A percentile compares a stretch with the other conserved stretches of the same genome.
Evolutionary conservation across 2,329 filamentous ascomycete genomes (phyloP).

Genomic region (Penicillium sp.): DNA sequence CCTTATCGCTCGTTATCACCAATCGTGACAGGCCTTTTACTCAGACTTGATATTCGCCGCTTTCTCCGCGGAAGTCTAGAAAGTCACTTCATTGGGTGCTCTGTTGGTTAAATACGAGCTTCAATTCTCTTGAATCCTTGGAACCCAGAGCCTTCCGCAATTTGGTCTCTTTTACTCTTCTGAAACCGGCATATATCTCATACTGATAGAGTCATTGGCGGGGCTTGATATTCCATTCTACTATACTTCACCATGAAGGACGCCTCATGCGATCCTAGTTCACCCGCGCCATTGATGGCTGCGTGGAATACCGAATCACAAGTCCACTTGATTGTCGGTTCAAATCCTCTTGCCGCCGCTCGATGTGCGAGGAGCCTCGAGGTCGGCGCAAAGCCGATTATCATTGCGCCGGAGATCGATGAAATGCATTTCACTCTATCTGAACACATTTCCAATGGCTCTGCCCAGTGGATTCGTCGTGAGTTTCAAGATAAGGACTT

Average conservation of each 20-base stretch:
- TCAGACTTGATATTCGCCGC: conserved; percentile 20
- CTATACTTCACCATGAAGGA: conserved; percentile 34
- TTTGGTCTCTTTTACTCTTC: not conserved
- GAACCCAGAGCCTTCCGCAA: not conserved
- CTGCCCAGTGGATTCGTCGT: conserved; percentile 43
- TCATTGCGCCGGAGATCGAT: conserved; percentile 69
- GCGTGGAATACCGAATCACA: conserved; percentile 44
- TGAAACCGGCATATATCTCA: not conserved
- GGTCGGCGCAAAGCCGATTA: conserved; percentile 75
- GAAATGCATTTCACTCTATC: conserved; percentile 60
- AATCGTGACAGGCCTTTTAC: conserved; percentile 24
- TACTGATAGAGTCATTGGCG: conserved; percentile 9
- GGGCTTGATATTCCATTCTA: conserved; percentile 17
- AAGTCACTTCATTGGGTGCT: conserved; percentile 4
- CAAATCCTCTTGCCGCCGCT: conserved; percentile 81
- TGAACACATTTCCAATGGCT: conserved; percentile 45
- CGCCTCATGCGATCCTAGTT: conserved; percentile 24
- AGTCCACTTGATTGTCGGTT: conserved; percentile 81
- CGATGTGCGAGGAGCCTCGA: conserved; percentile 77
- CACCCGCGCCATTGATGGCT: conserved; percentile 37
- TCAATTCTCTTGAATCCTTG: not conserved
- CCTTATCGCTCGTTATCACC: conserved; percentile 27
- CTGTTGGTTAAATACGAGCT: not conserved
- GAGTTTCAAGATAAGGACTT: conserved; percentile 71
- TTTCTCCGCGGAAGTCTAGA: conserved; percentile 26